A percentile compares a stretch with the other conserved stretches of the same genome.
phyloP scores from a whole-genome alignment of 441 rosid genomes.

The Euphorbia neoarborescens region DNA sequence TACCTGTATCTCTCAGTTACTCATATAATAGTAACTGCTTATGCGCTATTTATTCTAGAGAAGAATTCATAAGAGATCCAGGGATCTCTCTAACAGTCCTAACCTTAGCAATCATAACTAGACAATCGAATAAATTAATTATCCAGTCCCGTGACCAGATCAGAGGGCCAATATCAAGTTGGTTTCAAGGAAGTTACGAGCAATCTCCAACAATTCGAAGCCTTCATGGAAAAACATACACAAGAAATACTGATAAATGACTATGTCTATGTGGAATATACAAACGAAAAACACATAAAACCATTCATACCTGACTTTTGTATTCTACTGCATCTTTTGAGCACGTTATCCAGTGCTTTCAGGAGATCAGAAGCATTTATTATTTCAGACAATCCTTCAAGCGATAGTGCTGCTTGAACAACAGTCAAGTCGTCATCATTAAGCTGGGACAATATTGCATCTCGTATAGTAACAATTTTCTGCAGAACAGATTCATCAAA shows the following conservation, averaged over 20 bases:
- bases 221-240: background rate
- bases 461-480: slow-evolving; percentile 61
- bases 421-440: slow-evolving; percentile 75
- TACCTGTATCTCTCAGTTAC: background rate
- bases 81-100: background rate
- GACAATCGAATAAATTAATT: background rate
- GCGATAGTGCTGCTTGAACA: slow-evolving; percentile 63
- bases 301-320: slow-evolving; percentile 33
- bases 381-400: slow-evolving; percentile 54
- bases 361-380: slow-evolving; percentile 52
- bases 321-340: slow-evolving; percentile 47
- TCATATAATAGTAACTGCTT: background rate
- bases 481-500: slow-evolving; percentile 27
- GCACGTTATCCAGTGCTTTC: slow-evolving; percentile 42
- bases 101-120: background rate
- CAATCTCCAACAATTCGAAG: background rate
- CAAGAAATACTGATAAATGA: background rate
- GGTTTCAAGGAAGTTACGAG: background rate
- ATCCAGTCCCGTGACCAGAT: background rate
- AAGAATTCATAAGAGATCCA: background rate
- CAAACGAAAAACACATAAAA: slow-evolving; percentile 11
- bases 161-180: background rate
- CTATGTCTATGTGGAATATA: background rate
- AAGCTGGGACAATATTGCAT: slow-evolving; percentile 65
- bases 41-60: background rate